Evolutionary conservation across 345 rosid species (phyloP).

Genomic region (Turritis glabra): DNA sequence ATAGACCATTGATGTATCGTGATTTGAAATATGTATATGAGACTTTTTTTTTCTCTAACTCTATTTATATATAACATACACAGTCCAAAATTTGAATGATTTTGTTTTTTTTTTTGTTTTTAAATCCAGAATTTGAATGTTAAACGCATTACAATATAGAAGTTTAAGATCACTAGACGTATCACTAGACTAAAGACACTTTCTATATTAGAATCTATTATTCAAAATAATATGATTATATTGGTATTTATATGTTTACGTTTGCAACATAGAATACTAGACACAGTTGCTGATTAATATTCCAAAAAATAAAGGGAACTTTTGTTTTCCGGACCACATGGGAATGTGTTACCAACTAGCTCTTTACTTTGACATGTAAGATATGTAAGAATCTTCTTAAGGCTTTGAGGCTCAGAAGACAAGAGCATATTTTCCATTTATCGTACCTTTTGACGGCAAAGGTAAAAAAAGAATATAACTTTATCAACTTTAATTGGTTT

Average conservation of each 20-base stretch:
- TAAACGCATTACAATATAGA: neutral
- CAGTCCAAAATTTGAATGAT: neutral
- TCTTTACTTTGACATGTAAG: conserved; percentile 30
- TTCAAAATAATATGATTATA: neutral
- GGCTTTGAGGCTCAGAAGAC: conserved; percentile 38
- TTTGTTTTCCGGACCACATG: conserved; percentile 27
- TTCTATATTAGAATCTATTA: neutral
- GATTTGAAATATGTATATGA: neutral
- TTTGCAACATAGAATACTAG: neutral
- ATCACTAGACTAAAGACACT: neutral
- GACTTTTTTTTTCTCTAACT: neutral
- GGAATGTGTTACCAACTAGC: conserved; percentile 43
- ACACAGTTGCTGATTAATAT: neutral
- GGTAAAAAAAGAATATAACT: conserved; percentile 31
- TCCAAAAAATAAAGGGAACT: neutral
- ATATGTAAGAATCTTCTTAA: conserved; percentile 41
- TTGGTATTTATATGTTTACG: neutral
- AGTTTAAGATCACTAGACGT: neutral
- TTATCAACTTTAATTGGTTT: conserved; percentile 25
- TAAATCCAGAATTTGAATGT: too few species aligned
- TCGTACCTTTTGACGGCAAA: conserved; percentile 39
- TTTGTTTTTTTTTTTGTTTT: too few species aligned
- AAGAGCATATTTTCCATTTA: conserved; percentile 41
- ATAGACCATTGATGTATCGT: neutral
- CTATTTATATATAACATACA: neutral